phyloP scores from a whole-genome alignment of 352 stramenopile species.

The Phytophthora podocarpi region DNA sequence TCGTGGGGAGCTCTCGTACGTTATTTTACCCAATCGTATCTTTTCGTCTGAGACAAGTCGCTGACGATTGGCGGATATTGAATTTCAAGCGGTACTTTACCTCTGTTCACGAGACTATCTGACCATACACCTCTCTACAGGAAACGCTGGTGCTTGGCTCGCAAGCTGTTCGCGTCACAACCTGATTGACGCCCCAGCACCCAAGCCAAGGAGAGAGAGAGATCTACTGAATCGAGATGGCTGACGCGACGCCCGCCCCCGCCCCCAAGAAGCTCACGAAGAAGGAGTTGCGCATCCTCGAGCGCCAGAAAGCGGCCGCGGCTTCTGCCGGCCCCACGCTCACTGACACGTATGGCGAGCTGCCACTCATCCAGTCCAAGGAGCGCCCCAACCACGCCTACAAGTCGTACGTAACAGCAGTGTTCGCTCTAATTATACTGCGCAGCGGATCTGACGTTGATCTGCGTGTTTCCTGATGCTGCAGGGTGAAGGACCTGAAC shows the following conservation, averaged over 20 bases:
- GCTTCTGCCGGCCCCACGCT: conserved; percentile 68
- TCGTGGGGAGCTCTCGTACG: no score
- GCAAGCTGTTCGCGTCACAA: conserved; percentile 23
- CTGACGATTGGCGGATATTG: conserved; percentile 29
- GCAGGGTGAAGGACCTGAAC: conserved; percentile 59
- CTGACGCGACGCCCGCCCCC: conserved; percentile 42
- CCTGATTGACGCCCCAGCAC: conserved; percentile 21
- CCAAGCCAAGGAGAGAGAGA: conserved; percentile 22
- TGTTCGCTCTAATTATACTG: conserved; percentile 10
- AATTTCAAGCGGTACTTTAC: not conserved
- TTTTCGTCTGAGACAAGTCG: not conserved
- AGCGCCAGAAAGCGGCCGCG: conserved; percentile 83
- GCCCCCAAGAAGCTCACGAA: conserved; percentile 88
- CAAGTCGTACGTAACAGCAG: conserved; percentile 64
- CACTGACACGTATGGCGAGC: conserved; percentile 87
- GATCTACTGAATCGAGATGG: conserved; percentile 42
- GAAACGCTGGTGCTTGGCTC: conserved; percentile 27
- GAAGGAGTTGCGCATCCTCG: conserved; percentile 90
- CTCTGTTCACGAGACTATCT: conserved; percentile 17
- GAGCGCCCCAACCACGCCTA: conserved; percentile 67
- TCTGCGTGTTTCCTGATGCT: not conserved
- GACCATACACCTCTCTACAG: conserved; percentile 8
- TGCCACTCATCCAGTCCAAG: conserved; percentile 91
- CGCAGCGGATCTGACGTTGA: not conserved
- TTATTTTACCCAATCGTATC: conserved; percentile 42